Evolutionary conservation across 768 basidiomycete species (phyloP), one percentile per base, ranked within the genome.

Genomic region (Panaeolus papilionaceus): DNA sequence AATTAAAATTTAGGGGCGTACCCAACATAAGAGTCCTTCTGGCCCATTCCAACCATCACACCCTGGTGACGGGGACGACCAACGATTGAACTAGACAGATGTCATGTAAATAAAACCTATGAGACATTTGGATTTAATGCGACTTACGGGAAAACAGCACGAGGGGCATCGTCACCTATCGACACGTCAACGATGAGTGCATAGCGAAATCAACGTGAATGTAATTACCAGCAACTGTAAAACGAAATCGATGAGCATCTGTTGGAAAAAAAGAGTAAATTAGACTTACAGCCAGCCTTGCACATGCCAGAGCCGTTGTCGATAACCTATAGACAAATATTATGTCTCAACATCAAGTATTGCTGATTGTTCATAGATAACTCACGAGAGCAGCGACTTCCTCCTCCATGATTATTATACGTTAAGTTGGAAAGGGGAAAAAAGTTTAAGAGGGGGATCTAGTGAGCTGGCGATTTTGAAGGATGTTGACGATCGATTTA

Each of bases 281-380:
- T 72, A 71, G 44, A 91, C 92, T 75, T 79, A 94, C 93, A 95
- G 83, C 98, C 97, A 89, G 97, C 97, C 86, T 99, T 99, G 92
- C 96, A 98, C 96, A 98, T 99, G 83, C 96, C 97, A 77, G 96
- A 98, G 77, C 94, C 95, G 80, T 94, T 94, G 82, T 95, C 92
- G 78, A 93, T 92, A 81, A 94, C 92, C 92, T 92, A 71, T 38
- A 61, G 26, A 37, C 37, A 45, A 63, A 16, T 0, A 28, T 9
- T 3, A 20, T 45, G 71, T 12, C 63, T 67, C 54, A 65, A 61
- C 16, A n/a, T 38, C n/a, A n/a, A 42, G 69, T 54, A 33, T 11
- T 0, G 33, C 28, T 38, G 18, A 62, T 16, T 33, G 77, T 81
- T 85, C 5, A 83, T 76, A 85, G 80, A 74, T 83, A 20, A 82